Base-by-base conservation (phyloP, 2,329 filamentous ascomycete species). In the Tolypocladium sp. region DNA sequence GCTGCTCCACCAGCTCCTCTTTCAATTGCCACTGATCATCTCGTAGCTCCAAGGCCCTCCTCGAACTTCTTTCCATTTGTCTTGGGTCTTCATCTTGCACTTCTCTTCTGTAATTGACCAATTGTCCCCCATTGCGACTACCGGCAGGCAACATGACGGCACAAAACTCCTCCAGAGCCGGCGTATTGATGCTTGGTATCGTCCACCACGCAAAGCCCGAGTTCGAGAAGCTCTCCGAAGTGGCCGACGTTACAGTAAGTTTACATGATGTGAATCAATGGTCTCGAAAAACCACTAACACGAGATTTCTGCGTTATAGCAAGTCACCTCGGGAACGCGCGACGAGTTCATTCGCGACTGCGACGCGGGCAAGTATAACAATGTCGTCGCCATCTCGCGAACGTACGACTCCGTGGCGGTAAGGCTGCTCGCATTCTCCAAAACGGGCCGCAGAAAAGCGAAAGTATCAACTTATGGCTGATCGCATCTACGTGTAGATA, bases 311-410 rank as follows among this genome's bases (percentile, higher is more conserved):
- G 9, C 56, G 9, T 15, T 10, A 13, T 53, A 64, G 60, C 59
- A 63, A 63, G 52, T 64, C 13, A 61, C 57, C 12, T 58, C 56
- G 12, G 61, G 63, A 22, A 62, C 41, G 22, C 58, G 64, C 33
- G 59, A 62, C 2, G 62, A 62, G 35, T 64, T 63, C 40, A 40
- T 64, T 37, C 59, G 59, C 49, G 83, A 89, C 73, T 85, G 82
- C 70, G 76, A 76, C 60, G 76, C 75, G 51, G 85, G 85, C 41
- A 74, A 74, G 40, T 74, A 87, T 25, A 79, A 87, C 63, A 81
- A 79, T 44, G 77, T 84, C 15, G 70, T 83, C 33, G 84, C 78
- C 37, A 77, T 79, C 27, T 89, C 85, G 68, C 78, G 86, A 51
- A 89, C 85, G 1, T 86, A 61, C 57, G 61, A 63, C 44, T 64